Base-by-base conservation (phyloP, 2,329 filamentous ascomycete genomes). In the Talaromyces marneffei region DNA sequence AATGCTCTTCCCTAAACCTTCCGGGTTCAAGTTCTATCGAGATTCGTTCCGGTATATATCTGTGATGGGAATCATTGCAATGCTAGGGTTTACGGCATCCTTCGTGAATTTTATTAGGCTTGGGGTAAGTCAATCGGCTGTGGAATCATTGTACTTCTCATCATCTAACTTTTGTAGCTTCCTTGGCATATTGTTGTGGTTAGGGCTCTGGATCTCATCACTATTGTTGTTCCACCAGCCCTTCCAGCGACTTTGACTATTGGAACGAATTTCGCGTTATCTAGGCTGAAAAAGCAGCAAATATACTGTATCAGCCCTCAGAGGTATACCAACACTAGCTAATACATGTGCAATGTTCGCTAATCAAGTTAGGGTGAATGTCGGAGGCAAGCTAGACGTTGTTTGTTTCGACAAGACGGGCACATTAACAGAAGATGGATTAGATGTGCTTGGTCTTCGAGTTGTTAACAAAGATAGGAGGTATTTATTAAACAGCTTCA, bases 321-420 rank as follows among this genome's bases (percentile, higher is more conserved):
- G 71, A 85, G 75, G 78, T 78, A 64, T 67, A 52, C 18, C 16
- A 29, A 10, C 20, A 5, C 14, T 25, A 37, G 9, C 20, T 35
- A 20, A 23, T n/a, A 8, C 4, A 8, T 44, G 33, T 18, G 6
- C 4, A 6, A 55, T 40, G 27, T 4, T 29, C 27, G 37, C 61
- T 66, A 53, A 61, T 20, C 4, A 46, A 29, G 33, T 42, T 18
- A 63, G 94, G 69, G 93, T 99, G 61, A 99, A 97, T 69, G 92
- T 99, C 5, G 94, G 90, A 16, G 94, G 95, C 55, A 97, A 97
- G 75, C 79, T 99, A 3, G 94, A 99, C 71, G 85, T 97, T 10
- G 90, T 99, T 77, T 97, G 93, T 75, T 99, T 99, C 66, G 94
- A 99, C 77, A 99, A 99, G 78, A 99, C 94, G 0, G 94, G 94